Evolutionary conservation across 2,329 filamentous ascomycete genomes (phyloP), one percentile per base, ranked within the genome.

Genomic region (Aspergillus neoniger): DNA sequence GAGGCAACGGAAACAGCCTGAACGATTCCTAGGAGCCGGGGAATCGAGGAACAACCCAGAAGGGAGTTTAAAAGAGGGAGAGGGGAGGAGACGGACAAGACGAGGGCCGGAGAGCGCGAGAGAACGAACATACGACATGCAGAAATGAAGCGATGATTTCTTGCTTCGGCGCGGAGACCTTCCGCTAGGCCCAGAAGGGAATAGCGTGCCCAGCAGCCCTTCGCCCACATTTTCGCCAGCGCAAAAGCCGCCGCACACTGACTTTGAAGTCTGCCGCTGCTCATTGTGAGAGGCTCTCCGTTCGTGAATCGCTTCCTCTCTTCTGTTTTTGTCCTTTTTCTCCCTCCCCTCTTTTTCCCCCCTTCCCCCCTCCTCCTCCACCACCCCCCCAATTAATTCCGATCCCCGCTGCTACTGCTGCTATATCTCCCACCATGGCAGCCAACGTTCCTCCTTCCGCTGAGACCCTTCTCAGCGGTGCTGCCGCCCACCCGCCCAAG

Each of bases 391-490:
- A 60, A 57, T 65, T 66, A 56, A 59, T 58, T 58, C 43, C 58
- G 64, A 12, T 57, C 57, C 62, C 59, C 56, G 47, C 55, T 55
- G 58, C 60, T 52, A 55, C 61, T 57, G 51, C 62, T 53, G 32
- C 32, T 36, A 36, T 36, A 5, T 17, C 25, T 55, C 23, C 72
- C 74, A 80, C 71, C 72, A 85, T 85, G 83, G 81, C 83, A 72
- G 81, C 81, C 72, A 80, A 78, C 67, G 75, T 72, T 62, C 79
- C 80, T 59, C 78, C 79, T 59, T 79, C 80, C 59, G 80, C 81
- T 63, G 80, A 82, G 70, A 76, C 79, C 63, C 71, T 83, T 61
- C 76, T 79, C 67, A 81, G 80, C 68, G 81, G 81, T 68, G 77
- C 80, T 63, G 77, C 78, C 63, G 79, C 70, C 69, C 81, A 77